Conservation (phyloP, 257 asterid genomes). For the Solanum clarkiae region DNA sequence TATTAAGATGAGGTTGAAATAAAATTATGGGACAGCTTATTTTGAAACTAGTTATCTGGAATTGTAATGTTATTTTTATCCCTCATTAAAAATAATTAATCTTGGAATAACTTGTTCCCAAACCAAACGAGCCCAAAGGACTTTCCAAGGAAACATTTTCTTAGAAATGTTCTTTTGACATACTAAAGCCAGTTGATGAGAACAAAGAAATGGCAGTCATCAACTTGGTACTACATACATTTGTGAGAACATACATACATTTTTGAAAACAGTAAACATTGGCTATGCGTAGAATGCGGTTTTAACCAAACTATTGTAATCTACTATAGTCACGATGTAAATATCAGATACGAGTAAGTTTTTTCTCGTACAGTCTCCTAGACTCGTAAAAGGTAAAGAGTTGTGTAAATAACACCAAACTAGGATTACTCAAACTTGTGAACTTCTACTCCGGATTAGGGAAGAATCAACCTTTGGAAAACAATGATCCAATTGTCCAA, state of each 20-base stretch:
- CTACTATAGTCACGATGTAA: background rate
- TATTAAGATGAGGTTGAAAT: too few species aligned
- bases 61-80: too few species aligned
- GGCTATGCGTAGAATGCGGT: background rate
- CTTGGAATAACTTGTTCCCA: too few species aligned
- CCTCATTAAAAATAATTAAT: too few species aligned
- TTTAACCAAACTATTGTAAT: background rate
- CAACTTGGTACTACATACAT: background rate
- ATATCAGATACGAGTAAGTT: background rate
- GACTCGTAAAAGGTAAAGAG: background rate
- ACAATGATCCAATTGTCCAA: background rate
- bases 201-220: background rate
- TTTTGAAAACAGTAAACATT: too few species aligned
- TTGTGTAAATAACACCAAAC: background rate
- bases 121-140: too few species aligned
- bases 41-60: too few species aligned
- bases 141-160: background rate
- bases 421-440: background rate
- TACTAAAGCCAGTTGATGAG: background rate
- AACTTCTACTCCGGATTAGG: background rate
- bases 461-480: background rate
- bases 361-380: background rate
- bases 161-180: background rate
- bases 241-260: background rate
- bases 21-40: too few species aligned